Conservation (phyloP, 805 yeast genomes). For the Spathaspora passalidarum region DNA sequence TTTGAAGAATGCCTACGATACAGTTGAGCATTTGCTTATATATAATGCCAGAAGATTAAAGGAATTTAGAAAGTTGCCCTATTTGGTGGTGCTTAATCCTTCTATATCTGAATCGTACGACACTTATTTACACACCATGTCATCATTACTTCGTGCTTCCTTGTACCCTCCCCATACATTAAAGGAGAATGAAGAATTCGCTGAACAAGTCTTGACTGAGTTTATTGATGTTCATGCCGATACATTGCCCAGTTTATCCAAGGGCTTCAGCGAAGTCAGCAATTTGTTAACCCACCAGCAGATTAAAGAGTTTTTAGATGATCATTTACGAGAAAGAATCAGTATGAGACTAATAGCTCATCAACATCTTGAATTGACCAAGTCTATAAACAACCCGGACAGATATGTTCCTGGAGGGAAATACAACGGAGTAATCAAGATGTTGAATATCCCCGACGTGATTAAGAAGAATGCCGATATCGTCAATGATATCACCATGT, state of each 20-base stretch:
- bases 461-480: constrained; percentile 64
- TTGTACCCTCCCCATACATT: constrained; percentile 40
- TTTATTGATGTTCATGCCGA: constrained; percentile 79
- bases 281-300: constrained; percentile 43
- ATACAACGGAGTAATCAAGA: constrained; percentile 55
- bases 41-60: constrained; percentile 69
- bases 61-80: constrained; percentile 74
- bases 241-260: constrained; percentile 75
- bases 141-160: constrained; percentile 30
- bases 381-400: constrained; percentile 24
- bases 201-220: constrained; percentile 45
- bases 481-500: constrained; percentile 77
- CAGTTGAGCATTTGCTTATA: constrained; percentile 54
- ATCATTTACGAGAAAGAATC: constrained; percentile 79
- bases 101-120: constrained; percentile 75
- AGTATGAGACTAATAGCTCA: constrained; percentile 83
- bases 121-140: constrained; percentile 68
- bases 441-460: constrained; percentile 60
- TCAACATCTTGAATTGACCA: constrained; percentile 70
- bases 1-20: constrained; percentile 48
- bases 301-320: constrained; percentile 63
- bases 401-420: constrained; percentile 55
- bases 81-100: constrained; percentile 82
- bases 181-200: constrained; percentile 54
- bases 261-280: constrained; percentile 73